Evolutionary conservation across 345 rosid genomes (phyloP).

Genomic region (Populus davidiana): DNA sequence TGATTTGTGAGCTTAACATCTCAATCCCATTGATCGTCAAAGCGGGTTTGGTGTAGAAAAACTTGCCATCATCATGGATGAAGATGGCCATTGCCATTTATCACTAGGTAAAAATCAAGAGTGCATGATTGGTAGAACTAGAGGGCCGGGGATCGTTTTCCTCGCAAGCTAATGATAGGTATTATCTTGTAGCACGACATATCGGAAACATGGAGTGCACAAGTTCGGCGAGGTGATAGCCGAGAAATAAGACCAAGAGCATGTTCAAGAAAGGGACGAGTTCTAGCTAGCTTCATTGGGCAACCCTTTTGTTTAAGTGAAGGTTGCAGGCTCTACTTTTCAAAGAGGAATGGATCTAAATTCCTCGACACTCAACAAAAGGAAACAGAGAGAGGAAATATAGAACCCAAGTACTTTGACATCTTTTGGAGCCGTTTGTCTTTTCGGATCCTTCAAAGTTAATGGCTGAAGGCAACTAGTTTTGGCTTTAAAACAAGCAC

Average conservation of each 20-base stretch:
- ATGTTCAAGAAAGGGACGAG: not conserved
- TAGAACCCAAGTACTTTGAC: not conserved
- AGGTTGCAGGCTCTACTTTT: too few species aligned
- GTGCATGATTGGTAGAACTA: too few species aligned
- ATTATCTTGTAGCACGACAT: not conserved
- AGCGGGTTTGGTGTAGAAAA: not conserved
- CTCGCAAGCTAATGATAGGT: not conserved
- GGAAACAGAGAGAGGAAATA: too few species aligned
- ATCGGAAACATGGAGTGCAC: not conserved
- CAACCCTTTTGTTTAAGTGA: too few species aligned
- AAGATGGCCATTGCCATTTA: not conserved
- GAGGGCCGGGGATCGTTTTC: too few species aligned
- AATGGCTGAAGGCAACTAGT: not conserved
- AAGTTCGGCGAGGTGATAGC: not conserved
- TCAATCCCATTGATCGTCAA: not conserved
- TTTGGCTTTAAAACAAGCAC: not conserved
- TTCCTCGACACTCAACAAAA: too few species aligned
- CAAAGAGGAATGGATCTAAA: too few species aligned
- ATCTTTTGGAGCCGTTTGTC: not conserved
- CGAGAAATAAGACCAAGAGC: not conserved
- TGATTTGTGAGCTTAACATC: not conserved
- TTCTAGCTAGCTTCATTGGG: too few species aligned
- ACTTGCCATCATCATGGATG: not conserved
- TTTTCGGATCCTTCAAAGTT: not conserved
- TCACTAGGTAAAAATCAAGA: not conserved